Evolutionary conservation across 1,139 yeast genomes (phyloP), one percentile per base, ranked within the genome.

Genomic region (Debaryomycetaceae sp.): DNA sequence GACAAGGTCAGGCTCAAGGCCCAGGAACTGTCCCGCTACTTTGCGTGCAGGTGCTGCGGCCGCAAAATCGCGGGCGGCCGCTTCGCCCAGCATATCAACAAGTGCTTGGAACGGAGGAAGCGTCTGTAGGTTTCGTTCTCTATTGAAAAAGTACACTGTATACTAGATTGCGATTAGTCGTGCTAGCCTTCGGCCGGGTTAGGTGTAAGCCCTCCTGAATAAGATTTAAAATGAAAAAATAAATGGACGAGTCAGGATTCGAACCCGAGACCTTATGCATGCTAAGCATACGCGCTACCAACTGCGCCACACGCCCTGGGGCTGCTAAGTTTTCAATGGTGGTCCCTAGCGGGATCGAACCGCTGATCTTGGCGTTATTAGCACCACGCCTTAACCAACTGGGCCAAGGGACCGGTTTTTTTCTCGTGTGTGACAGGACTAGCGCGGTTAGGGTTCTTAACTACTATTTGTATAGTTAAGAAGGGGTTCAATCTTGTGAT

Each of bases 21-120:
- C 6, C 43, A 51, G 11, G 71, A 64, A 32, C 44, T 59, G 3
- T 58, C 62, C 8, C 44, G 59, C 34, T 86, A 86, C 51, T 83
- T 85, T 45, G 69, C 60, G 34, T 90, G 98, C 54, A 67, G 70
- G 12, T 79, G 80, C 40, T 90, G 98, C 53, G 75, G 73, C 5
- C 62, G 98, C 32, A 82, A 79, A 45, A 79, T 90, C 12, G 90
- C 95, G 1, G 95, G 95, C 0, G 77, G 83, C 23, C 62, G 98
- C 35, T 86, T 83, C 60, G 96, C 97, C 3, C 87, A 83, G 30
- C 98, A 90, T 53, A 66, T 87, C 27, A 92, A 85, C 47, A 73
- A 94, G 43, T 90, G 98, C 46, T 55, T 86, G 23, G 83, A 63
- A 33, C 42, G 69, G 22, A 51, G 44, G 37, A 43, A 56, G 23